Evolutionary conservation across 108 stramenopile genomes (phyloP), one percentile per base, ranked within the genome.

Genomic region (Cyclotella choctawhatcheeana): DNA sequence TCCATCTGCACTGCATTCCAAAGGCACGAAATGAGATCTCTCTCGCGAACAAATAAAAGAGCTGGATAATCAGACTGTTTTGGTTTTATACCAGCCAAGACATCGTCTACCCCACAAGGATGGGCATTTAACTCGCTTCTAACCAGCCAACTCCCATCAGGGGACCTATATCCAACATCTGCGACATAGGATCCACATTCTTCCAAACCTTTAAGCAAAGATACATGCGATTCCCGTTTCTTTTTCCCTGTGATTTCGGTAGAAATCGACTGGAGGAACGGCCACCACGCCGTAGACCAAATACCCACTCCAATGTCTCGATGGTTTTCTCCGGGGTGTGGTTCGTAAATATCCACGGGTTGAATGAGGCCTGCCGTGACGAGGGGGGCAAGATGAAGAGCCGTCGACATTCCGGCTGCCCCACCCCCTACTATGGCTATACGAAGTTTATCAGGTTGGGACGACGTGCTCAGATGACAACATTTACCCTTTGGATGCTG

Each of bases 251-350:
- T 1, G 18, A 76, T 18, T 43, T 3, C 51, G 33, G 26, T 25
- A 65, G 47, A 67, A 94, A 92, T 0, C n/a, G n/a, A n/a, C n/a
- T n/a, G n/a, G n/a, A n/a, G n/a, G n/a, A n/a, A n/a, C n/a, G 85
- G 89, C 64, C 78, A 65, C 74, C 91, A 61, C 10, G 89, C 93
- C 25, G 93, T 93, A 68, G 80, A 87, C 94, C 94, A 95, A 25
- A 95, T 74, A 14, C 94, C 94, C 17, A 95, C 90, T 0, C 94
- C 94, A 58, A 95, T 90, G 34, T 88, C 81, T 21, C 89, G 68
- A 35, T 13, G 14, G 1, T 24, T 67, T 1, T 48, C 20, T 0
- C 40, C 60, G 27, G 33, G 22, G 26, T 40, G 54, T n/a, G 67
- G 64, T 37, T 92, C 91, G 73, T 80, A 95, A 10, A 95, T 62